Evolutionary conservation across 371 early-diverging fungal genomes (phyloP).

Genomic region (Syncephalastrum monosporum): DNA sequence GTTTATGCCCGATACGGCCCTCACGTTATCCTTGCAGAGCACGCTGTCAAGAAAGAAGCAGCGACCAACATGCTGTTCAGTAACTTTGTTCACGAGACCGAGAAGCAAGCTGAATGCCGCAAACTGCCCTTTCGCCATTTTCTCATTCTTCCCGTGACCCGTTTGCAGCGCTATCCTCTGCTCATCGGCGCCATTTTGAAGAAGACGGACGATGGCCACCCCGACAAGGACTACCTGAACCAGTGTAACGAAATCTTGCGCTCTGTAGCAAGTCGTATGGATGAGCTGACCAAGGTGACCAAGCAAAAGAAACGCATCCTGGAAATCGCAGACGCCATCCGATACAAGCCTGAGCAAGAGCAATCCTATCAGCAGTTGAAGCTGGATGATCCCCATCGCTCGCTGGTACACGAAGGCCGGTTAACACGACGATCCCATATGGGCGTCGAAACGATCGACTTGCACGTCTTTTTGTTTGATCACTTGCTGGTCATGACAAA

Average conservation of each 20-base stretch:
- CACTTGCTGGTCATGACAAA: conserved; percentile 81
- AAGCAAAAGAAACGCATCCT: conserved; percentile 16
- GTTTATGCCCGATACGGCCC: conserved; percentile 83
- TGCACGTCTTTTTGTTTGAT: conserved; percentile 83
- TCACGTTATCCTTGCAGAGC: conserved; percentile 76
- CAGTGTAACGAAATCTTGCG: conserved; percentile 63
- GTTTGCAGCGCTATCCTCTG: conserved; percentile 85
- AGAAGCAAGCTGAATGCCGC: conserved; percentile 56
- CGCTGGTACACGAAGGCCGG: conserved; percentile 76
- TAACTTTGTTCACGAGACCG: conserved; percentile 67
- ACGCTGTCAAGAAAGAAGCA: conserved; percentile 72
- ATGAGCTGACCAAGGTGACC: conserved; percentile 18
- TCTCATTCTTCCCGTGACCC: conserved; percentile 66
- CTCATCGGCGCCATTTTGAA: conserved; percentile 80
- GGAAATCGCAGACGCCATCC: conserved; percentile 22
- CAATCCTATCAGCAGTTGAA: conserved; percentile 37
- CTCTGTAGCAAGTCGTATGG: conserved; percentile 54
- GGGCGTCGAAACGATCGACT: conserved; percentile 64
- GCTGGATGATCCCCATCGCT: conserved; percentile 64
- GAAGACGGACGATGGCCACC: conserved; percentile 75
- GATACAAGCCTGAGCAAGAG: conserved; percentile 12
- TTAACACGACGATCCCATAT: conserved; percentile 65
- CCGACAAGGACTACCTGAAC: conserved; percentile 65
- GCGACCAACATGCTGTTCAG: conserved; percentile 59
- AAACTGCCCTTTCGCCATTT: conserved; percentile 57